phyloP scores from a whole-genome alignment of 176 grass and related monocot species.

The Saccharum officinarum region DNA sequence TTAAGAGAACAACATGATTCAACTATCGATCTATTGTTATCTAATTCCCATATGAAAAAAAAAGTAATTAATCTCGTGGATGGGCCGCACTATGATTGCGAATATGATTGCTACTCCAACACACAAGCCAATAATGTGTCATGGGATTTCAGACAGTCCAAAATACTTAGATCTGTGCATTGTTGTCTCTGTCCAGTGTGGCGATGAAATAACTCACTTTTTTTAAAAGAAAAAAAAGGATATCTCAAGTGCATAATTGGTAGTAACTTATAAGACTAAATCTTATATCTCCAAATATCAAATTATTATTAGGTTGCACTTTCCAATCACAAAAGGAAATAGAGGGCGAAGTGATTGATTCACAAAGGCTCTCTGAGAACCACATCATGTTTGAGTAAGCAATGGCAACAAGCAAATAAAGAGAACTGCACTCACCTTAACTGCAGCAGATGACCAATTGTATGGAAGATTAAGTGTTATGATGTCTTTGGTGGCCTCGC shows the following conservation, averaged over 20 bases:
- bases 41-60: not conserved
- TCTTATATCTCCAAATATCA: not conserved
- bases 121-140: not conserved
- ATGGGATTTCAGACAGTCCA: not conserved
- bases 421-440: conserved; percentile 67
- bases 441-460: conserved; percentile 57
- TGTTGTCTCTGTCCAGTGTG: not conserved
- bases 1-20: not conserved
- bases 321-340: not conserved
- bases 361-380: not conserved
- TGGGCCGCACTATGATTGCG: not conserved
- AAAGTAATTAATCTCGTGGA: not conserved
- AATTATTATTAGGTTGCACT: not conserved
- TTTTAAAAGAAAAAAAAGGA: not conserved
- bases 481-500: conserved; percentile 81
- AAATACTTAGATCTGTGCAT: not conserved
- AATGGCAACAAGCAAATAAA: conserved; percentile 18
- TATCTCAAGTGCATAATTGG: not conserved
- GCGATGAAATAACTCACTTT: not conserved
- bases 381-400: not conserved
- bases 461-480: conserved; percentile 94
- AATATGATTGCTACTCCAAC: not conserved
- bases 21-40: not conserved
- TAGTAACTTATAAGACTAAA: not conserved
- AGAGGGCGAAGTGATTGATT: not conserved